Conservation (phyloP, 441 rosid genomes). For the Mallotus japonicus region DNA sequence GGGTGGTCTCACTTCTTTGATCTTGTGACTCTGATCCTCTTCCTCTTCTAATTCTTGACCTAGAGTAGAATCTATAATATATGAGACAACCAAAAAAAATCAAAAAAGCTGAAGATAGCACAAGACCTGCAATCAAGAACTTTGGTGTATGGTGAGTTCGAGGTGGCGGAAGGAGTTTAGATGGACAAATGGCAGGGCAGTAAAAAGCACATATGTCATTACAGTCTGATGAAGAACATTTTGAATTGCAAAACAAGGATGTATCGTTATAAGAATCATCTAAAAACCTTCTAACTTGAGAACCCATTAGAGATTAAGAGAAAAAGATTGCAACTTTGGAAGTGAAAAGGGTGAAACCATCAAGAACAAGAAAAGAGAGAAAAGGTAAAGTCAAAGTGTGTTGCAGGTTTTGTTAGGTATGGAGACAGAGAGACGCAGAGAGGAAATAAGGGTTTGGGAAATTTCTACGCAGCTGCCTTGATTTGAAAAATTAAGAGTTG, state of each 20-base stretch:
- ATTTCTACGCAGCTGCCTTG: conserved; percentile 10
- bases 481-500: not conserved
- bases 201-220: not conserved
- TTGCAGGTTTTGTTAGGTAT: not conserved
- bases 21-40: conserved; percentile 10
- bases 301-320: conserved; percentile 27
- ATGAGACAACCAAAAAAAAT: conserved; percentile 21
- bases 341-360: conserved; percentile 12
- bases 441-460: not conserved
- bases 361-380: not conserved
- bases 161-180: not conserved
- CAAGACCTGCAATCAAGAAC: conserved; percentile 23
- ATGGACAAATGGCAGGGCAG: not conserved
- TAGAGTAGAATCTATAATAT: conserved; percentile 21
- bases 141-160: conserved; percentile 9
- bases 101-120: conserved; percentile 26
- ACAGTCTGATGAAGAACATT: not conserved
- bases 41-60: conserved; percentile 24
- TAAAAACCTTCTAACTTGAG: conserved; percentile 26
- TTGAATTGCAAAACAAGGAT: too few relatives aligned
- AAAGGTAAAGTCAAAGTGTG: not conserved
- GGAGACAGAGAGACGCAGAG: not conserved
- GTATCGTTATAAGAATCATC: not conserved
- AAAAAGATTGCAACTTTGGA: not conserved
- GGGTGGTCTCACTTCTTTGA: conserved; percentile 15